Percentiles rank a stretch among this genome's conserved stretches.
These are phyloP conservation scores for Fusarium liriodendri DNA, from an alignment of 2,329 filamentous ascomycete genomes.

Conservation along the genomic window DNA sequence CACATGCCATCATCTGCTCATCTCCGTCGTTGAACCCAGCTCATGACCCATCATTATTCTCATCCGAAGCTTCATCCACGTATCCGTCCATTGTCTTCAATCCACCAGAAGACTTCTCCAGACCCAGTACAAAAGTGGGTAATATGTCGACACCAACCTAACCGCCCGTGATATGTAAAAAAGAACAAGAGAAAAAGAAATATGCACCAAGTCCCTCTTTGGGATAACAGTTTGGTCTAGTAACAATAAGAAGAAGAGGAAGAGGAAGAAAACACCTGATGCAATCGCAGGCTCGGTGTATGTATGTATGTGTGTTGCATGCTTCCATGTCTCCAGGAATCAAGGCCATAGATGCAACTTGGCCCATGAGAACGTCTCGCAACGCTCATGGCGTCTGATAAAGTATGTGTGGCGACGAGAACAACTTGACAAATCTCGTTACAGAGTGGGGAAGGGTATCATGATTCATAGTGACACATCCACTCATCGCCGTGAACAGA, in stretches of 20 bases:
- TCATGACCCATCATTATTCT: conserved; percentile 34
- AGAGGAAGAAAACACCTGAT: conserved; percentile 32
- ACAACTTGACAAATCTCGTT: conserved; percentile 26
- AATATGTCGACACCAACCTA: conserved; percentile 30
- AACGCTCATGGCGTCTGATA: conserved; percentile 33
- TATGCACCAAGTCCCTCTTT: conserved; percentile 13
- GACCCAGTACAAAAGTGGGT: conserved; percentile 10
- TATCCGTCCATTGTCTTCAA: conserved; percentile 7
- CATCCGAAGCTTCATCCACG: conserved; percentile 24
- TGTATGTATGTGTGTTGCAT: conserved; percentile 13
- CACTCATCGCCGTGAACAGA: conserved; percentile 50
- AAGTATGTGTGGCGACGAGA: conserved; percentile 30
- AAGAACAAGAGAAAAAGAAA: conserved; percentile 1
- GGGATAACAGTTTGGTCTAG: conserved; percentile 36
- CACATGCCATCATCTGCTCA: conserved; percentile 23
- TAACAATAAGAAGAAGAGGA: conserved; percentile 22
- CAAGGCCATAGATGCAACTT: conserved; percentile 27
- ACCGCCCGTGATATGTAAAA: conserved; percentile 32
- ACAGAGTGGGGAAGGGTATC: conserved; percentile 38
- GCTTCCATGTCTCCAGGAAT: conserved; percentile 22
- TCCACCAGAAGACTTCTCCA: conserved; percentile 11
- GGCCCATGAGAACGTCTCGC: conserved; percentile 15
- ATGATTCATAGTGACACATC: conserved; percentile 41
- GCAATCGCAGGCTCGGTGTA: conserved; percentile 13
- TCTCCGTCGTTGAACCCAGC: conserved; percentile 23